Base-by-base conservation (phyloP, 1,139 yeast genomes). In the Groenewaldozyma auringiensis region DNA sequence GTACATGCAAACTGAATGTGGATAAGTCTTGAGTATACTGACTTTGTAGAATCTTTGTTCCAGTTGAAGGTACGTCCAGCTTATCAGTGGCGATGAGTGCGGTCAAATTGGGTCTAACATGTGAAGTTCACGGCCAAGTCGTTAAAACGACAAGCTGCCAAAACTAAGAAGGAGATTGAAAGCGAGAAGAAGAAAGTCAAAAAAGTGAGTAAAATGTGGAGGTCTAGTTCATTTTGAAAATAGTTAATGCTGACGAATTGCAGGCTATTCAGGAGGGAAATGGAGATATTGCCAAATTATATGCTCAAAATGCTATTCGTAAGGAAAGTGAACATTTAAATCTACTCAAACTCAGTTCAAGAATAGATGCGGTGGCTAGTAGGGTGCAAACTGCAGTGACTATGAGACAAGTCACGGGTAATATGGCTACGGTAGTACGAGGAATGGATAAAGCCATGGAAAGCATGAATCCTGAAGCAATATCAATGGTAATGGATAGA, bases 401-500 rank as follows among this genome's bases (percentile, higher is more conserved):
- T 0, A 92, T 92, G 98, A 74, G 95, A 37, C 78, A 84, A 43
- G 96, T 92, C 4, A 86, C 96, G 0, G 92, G 94, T 0, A 89
- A 88, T 57, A 92, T 94, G 97, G 78, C 94, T 3, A 81, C 78
- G 49, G 96, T 92, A 8, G 94, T 94, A 44, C 78, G 75, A 58
- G 97, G 97, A 13, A 92, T 94, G 98, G 98, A 94, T 62, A 81
- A 78, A 58, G 98, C 98, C 0, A 75, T 94, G 67, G 94, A 86
- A 59, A 82, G 94, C 35, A 94, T 94, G 98, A 92, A 94, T 63
- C 70, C 94, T 51, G 97, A 94, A 61, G 58, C 55, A 56, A 92
- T 94, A 36, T 86, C 96, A 4, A 67, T 88, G 68, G 94, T 92
- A 16, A 92, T 94, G 98, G 98, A 92, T 65, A 89, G 87, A 64